Evolutionary conservation across 1,284 basidiomycete species (phyloP), one percentile per base, ranked within the genome.

Genomic region (Melampsora abietis-canadensis): DNA sequence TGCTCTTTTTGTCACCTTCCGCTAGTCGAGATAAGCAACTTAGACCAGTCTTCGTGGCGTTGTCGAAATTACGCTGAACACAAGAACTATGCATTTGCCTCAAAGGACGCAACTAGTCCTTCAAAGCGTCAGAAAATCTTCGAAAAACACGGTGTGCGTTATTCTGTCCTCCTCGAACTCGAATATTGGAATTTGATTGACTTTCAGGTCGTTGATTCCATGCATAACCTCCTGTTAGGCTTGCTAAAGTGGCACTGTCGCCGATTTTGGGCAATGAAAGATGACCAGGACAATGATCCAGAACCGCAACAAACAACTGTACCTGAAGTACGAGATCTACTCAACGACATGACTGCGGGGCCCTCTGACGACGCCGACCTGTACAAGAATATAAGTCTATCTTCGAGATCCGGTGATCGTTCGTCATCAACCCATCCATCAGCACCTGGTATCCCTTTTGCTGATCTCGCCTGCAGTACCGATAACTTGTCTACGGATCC

Each of bases 1-100:
- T 77, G 76, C 47, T 77, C 76, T 0, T 67, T 51, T 47, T 77
- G 76, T 46, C 24, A 27, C 2, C 27, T 76, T 14, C 19, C 3
- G 73, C 17, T 64, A 46, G 3, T 5, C 12, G 12, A 68, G 19
- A 68, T 68, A 2, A 21, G n/a, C 34, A 68, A 68, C 19, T 4
- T 68, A 8, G 40, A 68, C 6, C 47, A 15, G 4, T 5, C 24
- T 4, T 6, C 66, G 1, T 68, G 66, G 66, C 65, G 46, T 66
- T 17, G 17, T 21, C 65, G 47, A 40, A 40, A 40, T 40, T 40
- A 7, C 10, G 37, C 37, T 40, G 37, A 40, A 12, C 37, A 40
- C 37, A 40, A 40, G 37, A 40, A 40, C 4, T 12, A 40, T 12
- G 37, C 37, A 5, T 40, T 7, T 40, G 37, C 37, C 10, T 40